phyloP scores from a whole-genome alignment of 768 basidiomycete species.

The Russula lepida region DNA sequence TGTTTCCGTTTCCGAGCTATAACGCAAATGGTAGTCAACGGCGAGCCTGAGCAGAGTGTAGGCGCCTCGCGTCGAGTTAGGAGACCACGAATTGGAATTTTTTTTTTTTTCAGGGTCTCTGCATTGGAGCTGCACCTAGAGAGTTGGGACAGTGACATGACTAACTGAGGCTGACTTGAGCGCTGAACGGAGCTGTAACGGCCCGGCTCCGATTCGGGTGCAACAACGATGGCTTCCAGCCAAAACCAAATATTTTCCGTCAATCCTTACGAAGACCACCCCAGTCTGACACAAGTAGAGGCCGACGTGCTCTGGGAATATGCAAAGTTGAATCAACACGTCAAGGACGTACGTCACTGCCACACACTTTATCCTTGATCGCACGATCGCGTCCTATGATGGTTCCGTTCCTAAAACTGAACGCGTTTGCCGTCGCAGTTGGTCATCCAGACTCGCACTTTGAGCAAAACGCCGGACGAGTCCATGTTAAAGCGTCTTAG shows the following conservation, averaged over 20 bases:
- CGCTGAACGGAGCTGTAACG: not conserved
- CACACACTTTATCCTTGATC: not conserved
- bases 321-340: constrained; percentile 72
- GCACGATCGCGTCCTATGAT: not conserved
- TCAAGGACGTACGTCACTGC: constrained; percentile 53
- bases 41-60: too few relatives aligned
- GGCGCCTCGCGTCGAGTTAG: too few relatives aligned
- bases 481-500: constrained; percentile 67
- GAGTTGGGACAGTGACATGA: too few relatives aligned
- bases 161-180: too few relatives aligned
- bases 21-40: too few relatives aligned
- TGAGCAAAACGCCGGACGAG: constrained; percentile 73
- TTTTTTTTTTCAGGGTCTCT: too few relatives aligned
- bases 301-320: constrained; percentile 89
- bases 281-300: constrained; percentile 57
- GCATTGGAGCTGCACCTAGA: too few relatives aligned
- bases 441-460: constrained; percentile 53
- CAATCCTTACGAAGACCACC: constrained; percentile 72
- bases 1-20: too few relatives aligned
- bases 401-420: not conserved
- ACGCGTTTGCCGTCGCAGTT: constrained; percentile 37
- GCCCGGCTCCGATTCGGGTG: too few relatives aligned
- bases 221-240: too few relatives aligned
- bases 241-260: constrained; percentile 38
- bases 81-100: too few relatives aligned